Evolutionary conservation across 2,329 filamentous ascomycete species (phyloP), one percentile per base, ranked within the genome.

Genomic region (Pseudogymnoascus sp.): DNA sequence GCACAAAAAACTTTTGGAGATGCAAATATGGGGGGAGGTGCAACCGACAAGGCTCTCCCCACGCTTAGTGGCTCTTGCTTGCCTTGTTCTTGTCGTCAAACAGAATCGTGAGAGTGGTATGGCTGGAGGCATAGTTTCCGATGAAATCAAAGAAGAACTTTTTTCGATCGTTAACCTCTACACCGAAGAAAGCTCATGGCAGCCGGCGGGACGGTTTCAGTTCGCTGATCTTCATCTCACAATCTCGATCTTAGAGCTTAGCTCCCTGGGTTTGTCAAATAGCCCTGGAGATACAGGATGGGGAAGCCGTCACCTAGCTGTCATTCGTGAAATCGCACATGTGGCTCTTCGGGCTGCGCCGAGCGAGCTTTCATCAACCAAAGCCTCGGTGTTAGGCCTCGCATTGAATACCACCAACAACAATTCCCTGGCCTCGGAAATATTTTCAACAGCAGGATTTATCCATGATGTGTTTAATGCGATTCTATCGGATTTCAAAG

Each of bases 381-480:
- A 57, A 57, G 28, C 51, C n/a, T 34, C 36, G 16, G 51, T 73
- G 19, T 51, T 93, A 57, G 86, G 90, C 64, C 81, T 97, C 3
- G 87, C 90, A 37, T 83, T 96, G 67, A 96, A 96, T 71, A 82
- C 93, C 61, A 95, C 92, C 7, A 96, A 96, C 77, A 90, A 92
- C 69, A 90, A 90, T 66, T 77, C 83, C 0, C 79, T 80, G 13
- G 86, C 90, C 11, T 92, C 90, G 43, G 82, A 85, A 31, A 78
- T 84, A 2, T 92, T 96, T 70, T 83, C 88, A 31, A 79, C 84
- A n/a, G 80, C 81, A 61, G 79, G 79, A 7, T 76, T 89, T 8
- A 78, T 86, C 64, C 73, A 78, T 41, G 70, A 75, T 65, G 73
- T 87, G 13, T 79, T 80, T 1, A 72, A 75, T 2, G 77, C 79